These are phyloP conservation scores for Handroanthus guayacan DNA, from an alignment of 257 asterid genomes.

Conservation along the genomic window DNA sequence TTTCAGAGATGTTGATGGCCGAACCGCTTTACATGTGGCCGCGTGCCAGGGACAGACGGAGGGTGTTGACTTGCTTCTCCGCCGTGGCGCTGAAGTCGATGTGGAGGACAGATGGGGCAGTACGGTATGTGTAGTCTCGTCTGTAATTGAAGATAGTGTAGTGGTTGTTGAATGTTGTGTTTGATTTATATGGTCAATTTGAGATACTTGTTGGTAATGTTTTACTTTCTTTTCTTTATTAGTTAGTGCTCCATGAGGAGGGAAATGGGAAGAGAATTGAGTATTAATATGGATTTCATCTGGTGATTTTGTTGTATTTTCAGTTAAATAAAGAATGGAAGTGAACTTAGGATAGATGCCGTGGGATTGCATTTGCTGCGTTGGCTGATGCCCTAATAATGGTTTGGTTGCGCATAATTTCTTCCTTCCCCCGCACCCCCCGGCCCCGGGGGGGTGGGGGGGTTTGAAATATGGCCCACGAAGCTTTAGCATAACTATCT, in stretches of 20 bases:
- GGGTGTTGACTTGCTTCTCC: conserved; percentile 65
- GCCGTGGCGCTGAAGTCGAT: conserved; percentile 64
- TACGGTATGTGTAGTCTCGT: conserved; percentile 56
- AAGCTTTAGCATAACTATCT: background rate
- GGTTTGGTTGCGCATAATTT: background rate
- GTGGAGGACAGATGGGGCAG: conserved; percentile 89
- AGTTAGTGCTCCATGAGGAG: background rate
- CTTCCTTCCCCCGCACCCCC: too few species aligned
- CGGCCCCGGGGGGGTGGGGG: too few species aligned
- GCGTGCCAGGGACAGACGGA: conserved; percentile 77
- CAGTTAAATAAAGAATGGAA: background rate
- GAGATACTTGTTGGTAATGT: background rate
- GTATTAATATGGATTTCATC: conserved; percentile 21
- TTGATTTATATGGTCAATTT: conserved; percentile 5
- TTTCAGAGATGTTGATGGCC: conserved; percentile 73
- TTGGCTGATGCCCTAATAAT: background rate
- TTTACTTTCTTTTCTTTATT: conserved; percentile 17
- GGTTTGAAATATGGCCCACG: background rate
- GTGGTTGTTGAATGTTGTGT: conserved; percentile 3
- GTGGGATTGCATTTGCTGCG: conserved; percentile 3
- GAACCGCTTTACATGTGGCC: conserved; percentile 86
- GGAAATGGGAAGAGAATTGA: background rate
- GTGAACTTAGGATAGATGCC: conserved; percentile 23
- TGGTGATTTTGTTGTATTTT: conserved; percentile 2
- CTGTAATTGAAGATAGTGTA: background rate